Base-by-base conservation (phyloP, 495 filamentous ascomycete species). In the Penicillium ucsense region DNA sequence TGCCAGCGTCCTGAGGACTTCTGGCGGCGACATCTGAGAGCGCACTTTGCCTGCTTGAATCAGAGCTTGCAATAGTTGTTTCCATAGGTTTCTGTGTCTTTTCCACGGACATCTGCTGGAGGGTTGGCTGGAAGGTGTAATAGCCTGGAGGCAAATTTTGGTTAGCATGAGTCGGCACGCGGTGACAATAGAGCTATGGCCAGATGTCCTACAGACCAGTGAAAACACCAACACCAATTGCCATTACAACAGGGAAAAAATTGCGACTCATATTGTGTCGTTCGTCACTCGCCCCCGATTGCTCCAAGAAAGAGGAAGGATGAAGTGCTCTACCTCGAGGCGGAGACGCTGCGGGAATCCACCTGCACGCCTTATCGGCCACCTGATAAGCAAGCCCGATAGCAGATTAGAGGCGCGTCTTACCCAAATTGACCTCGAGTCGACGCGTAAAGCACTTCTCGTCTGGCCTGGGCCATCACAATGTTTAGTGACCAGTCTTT, bases 161-260 rank as follows among this genome's bases (percentile, higher is more conserved):
- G 46, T 61, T 48, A 61, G 53, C 32, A 40, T 35, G 37, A 11
- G 32, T 34, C 29, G 28, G 6, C 9, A 30, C 4, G 8, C 20
- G 7, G n/a, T n/a, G 8, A 40, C 29, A 20, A 46, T 49, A 11
- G 29, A 31, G 8, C 8, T 11, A 10, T 5, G 27, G 31, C 12
- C 32, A 29, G 20, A 20, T 20, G 9, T 28, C 10, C 10, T 3
- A 48, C 4, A 7, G 63, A 68, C 70, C 68, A 34, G 67, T 63
- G 43, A 61, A 66, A 31, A 74, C 55, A 28, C 70, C 70, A 32
- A 68, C 53, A 34, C 58, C 68, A 42, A 74, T 67, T 8, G 67
- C 63, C n/a, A 71, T 40, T 8, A 57, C 51, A 0, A 57, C 67
- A 12, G 70, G 66, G 36, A 72, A 31, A 12, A 66, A 63, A 52